phyloP scores from a whole-genome alignment of 805 yeast genomes.

The Candida khao-thaluensis region DNA sequence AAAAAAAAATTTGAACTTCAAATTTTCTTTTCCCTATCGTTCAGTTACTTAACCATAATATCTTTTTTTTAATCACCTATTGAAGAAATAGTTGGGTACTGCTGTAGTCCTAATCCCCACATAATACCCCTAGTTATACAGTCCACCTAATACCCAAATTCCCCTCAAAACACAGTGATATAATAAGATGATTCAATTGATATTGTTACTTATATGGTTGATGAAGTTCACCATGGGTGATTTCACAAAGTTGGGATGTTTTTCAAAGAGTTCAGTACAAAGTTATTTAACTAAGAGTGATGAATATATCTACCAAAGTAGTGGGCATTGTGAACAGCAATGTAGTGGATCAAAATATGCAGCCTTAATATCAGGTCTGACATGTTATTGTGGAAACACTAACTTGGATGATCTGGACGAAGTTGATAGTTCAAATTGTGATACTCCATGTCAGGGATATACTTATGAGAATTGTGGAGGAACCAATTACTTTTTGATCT shows the following conservation, averaged over 20 bases:
- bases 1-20: background rate
- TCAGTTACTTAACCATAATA: background rate
- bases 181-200: slow-evolving; percentile 1
- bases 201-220: slow-evolving; percentile 2
- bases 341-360: slow-evolving; percentile 47
- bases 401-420: slow-evolving; percentile 23
- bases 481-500: slow-evolving; percentile 30
- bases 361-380: slow-evolving; percentile 34
- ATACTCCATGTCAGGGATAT: slow-evolving; percentile 37
- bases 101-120: no score
- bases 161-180: no score
- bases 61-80: background rate
- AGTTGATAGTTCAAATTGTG: slow-evolving; percentile 29
- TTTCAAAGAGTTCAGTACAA: slow-evolving; percentile 26
- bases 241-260: slow-evolving; percentile 25
- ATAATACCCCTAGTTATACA: no score
- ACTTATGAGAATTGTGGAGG: slow-evolving; percentile 42
- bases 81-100: no score
- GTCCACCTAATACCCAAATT: no score
- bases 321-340: slow-evolving; percentile 50
- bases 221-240: slow-evolving; percentile 2
- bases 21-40: slow-evolving; percentile 1
- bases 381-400: slow-evolving; percentile 41
- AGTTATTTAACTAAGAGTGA: slow-evolving; percentile 42
- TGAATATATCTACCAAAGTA: slow-evolving; percentile 56